A percentile compares a stretch with the other conserved stretches of the same genome.
These are phyloP conservation scores for Mycena amicta DNA, from an alignment of 768 basidiomycete species.

Conservation along the genomic window DNA sequence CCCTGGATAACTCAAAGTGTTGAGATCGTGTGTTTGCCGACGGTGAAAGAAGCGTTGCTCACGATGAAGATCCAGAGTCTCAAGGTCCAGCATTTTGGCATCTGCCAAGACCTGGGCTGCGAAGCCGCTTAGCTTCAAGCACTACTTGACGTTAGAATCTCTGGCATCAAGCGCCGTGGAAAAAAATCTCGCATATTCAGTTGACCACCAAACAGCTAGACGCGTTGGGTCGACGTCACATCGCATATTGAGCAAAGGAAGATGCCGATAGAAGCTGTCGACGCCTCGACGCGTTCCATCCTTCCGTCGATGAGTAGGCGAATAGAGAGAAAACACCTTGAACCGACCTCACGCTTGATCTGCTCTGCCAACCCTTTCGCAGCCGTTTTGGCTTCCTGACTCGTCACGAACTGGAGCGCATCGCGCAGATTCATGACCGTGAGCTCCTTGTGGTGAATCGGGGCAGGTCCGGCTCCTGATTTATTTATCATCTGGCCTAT, in stretches of 20 bases:
- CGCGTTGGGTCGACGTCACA: conserved; percentile 57
- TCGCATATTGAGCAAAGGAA: conserved; percentile 64
- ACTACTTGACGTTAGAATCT: conserved; percentile 37
- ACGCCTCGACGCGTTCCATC: conserved; percentile 51
- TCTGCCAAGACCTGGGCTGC: conserved; percentile 55
- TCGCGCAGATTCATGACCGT: conserved; percentile 49
- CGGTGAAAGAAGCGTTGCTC: conserved; percentile 19
- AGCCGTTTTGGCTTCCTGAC: conserved; percentile 48
- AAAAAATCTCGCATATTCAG: conserved; percentile 40
- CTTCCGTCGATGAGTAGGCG: no score
- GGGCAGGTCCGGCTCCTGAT: conserved; percentile 63
- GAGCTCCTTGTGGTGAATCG: conserved; percentile 57
- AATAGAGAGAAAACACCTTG: no score
- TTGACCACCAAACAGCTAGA: conserved; percentile 63
- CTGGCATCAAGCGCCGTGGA: not conserved
- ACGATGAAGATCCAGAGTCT: conserved; percentile 53
- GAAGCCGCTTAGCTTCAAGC: conserved; percentile 53
- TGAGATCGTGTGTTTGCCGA: no score
- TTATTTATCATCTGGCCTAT: conserved; percentile 62
- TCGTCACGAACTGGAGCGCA: conserved; percentile 53
- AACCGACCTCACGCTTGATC: conserved; percentile 52
- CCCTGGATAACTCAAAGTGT: conserved; percentile 27
- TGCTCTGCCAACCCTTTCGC: conserved; percentile 51
- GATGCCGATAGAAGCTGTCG: conserved; percentile 59
- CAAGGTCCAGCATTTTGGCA: conserved; percentile 43